These are phyloP conservation scores for Fomitopsis serialis DNA, from an alignment of 768 basidiomycete species.

Conservation along the genomic window DNA sequence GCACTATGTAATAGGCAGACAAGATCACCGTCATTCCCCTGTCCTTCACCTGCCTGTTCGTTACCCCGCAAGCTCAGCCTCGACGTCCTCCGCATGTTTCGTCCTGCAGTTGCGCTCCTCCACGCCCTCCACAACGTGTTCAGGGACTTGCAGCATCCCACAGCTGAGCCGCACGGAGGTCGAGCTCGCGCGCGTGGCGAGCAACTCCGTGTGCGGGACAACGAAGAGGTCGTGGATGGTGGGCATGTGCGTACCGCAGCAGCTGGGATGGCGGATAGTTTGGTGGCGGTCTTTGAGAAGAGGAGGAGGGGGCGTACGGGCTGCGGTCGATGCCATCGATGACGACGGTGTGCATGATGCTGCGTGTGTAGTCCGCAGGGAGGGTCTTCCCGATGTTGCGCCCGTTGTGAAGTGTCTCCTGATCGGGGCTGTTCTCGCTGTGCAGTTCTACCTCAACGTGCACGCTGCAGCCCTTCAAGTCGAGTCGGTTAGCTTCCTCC, in stretches of 20 bases:
- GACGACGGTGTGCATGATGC: constrained; percentile 68
- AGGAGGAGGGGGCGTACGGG: constrained; percentile 46
- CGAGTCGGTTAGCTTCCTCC: constrained; percentile 56
- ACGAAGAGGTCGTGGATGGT: constrained; percentile 71
- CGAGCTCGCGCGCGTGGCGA: constrained; percentile 54
- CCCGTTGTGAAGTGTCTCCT: constrained; percentile 37
- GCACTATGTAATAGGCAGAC: too few species aligned
- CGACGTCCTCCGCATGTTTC: constrained; percentile 66
- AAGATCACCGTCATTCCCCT: too few species aligned
- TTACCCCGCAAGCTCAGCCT: constrained; percentile 62
- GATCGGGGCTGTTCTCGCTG: constrained; percentile 21
- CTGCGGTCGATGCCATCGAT: constrained; percentile 82
- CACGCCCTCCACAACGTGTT: constrained; percentile 60
- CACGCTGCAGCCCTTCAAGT: constrained; percentile 62
- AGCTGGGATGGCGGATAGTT: constrained; percentile 41
- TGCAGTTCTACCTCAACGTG: constrained; percentile 69
- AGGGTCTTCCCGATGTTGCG: constrained; percentile 53
- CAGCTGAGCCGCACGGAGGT: constrained; percentile 71
- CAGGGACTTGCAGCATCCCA: constrained; percentile 59
- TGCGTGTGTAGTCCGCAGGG: constrained; percentile 73
- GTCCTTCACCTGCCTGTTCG: too few species aligned
- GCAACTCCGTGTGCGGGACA: constrained; percentile 60
- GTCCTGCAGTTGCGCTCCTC: constrained; percentile 62
- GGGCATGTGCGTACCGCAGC: constrained; percentile 83
- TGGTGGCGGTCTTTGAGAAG: constrained; percentile 7